Evolutionary conservation across 1,139 yeast species (phyloP).

Genomic region (Pichia sp.): DNA sequence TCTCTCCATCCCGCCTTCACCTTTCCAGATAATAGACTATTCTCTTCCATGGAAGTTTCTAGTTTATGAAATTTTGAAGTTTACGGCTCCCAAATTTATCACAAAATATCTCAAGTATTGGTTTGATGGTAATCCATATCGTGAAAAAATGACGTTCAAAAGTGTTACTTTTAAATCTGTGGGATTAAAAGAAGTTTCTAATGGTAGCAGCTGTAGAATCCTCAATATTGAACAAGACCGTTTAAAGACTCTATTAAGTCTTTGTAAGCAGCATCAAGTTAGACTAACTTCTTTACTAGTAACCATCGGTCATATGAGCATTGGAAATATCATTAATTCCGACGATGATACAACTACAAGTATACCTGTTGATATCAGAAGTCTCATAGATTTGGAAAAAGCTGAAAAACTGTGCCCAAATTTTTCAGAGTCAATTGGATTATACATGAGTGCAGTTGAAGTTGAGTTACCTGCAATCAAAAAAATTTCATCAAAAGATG

Average conservation of each 20-base stretch:
- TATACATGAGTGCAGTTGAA: conserved; percentile 1
- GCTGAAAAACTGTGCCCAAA: conserved; percentile 1
- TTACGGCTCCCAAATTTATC: conserved; percentile 5
- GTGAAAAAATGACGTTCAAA: conserved; percentile 1
- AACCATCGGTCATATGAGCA: conserved; percentile 5
- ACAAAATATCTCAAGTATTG: conserved; percentile 1
- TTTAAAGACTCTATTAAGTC: background rate
- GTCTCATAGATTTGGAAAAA: conserved; percentile 4
- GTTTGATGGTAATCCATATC: conserved; percentile 8
- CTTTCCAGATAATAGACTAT: conserved; percentile 3
- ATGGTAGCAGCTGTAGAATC: background rate
- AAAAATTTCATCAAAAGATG: background rate
- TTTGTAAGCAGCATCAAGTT: conserved; percentile 9
- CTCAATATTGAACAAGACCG: background rate
- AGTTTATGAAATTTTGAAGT: conserved; percentile 1
- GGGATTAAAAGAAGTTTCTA: background rate
- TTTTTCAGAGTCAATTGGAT: conserved; percentile 11
- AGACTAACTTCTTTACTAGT: conserved; percentile 19
- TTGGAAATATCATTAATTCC: background rate
- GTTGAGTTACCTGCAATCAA: conserved; percentile 3
- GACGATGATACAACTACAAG: conserved; percentile 10
- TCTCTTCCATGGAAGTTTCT: background rate
- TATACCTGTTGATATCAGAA: conserved; percentile 19
- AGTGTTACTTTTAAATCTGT: background rate
- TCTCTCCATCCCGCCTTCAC: conserved; percentile 5